phyloP scores from a whole-genome alignment of 2,329 filamentous ascomycete species.

The Emydomyces testavorans region DNA sequence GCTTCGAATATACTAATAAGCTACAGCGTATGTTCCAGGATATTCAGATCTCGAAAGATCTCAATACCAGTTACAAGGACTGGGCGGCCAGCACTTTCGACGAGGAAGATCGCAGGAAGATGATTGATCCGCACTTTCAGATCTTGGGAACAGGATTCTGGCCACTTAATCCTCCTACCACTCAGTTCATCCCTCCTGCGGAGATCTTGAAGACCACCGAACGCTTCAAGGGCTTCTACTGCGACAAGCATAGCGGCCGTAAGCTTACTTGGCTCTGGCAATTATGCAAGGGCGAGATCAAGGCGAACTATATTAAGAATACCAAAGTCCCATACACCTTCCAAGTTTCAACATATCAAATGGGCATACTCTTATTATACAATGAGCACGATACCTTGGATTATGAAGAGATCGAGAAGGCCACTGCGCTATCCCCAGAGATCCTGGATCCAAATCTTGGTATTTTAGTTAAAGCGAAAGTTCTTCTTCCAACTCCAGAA shows the following conservation, averaged over 20 bases:
- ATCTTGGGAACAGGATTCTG: conserved; percentile 95
- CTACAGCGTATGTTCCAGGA: conserved; percentile 99
- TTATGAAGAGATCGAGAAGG: conserved; percentile 76
- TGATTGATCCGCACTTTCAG: conserved; percentile 78
- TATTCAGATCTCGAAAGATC: conserved; percentile 96
- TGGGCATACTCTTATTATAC: conserved; percentile 89
- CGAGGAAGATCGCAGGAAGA: conserved; percentile 52
- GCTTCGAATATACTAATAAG: conserved; percentile 99
- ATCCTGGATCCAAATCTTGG: conserved; percentile 74
- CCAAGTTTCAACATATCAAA: conserved; percentile 95
- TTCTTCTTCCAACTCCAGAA: conserved; percentile 60
- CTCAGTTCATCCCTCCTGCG: conserved; percentile 74
- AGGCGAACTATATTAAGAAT: conserved; percentile 80
- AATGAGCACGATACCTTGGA: conserved; percentile 78
- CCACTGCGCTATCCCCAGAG: conserved; percentile 68
- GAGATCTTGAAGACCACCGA: conserved; percentile 82
- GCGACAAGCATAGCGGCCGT: conserved; percentile 88
- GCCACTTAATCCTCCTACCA: conserved; percentile 78
- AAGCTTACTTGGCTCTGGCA: conserved; percentile 99
- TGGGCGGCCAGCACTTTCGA: conserved; percentile 56
- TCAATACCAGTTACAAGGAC: conserved; percentile 80
- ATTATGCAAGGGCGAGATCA: conserved; percentile 92
- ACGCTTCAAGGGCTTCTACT: conserved; percentile 82
- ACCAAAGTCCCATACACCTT: conserved; percentile 90
- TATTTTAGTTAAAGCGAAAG: conserved; percentile 87